phyloP scores from a whole-genome alignment of 2,329 filamentous ascomycete species.

The Gaeumannomyces tritici region DNA sequence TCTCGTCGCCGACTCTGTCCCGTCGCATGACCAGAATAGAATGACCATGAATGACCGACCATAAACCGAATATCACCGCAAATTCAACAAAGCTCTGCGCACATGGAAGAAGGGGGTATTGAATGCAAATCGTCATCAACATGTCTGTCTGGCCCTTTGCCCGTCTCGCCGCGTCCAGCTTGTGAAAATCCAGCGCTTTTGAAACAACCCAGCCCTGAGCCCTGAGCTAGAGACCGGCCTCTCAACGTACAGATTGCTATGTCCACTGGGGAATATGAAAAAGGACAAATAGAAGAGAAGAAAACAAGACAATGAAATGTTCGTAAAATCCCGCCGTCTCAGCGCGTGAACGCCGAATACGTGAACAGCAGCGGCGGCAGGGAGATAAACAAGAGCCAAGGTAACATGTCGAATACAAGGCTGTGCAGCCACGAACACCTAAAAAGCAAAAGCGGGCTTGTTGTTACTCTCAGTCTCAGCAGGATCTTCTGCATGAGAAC shows the following conservation, averaged over 20 bases:
- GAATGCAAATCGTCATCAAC: not conserved
- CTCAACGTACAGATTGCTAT: not conserved
- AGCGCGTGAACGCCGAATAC: not conserved
- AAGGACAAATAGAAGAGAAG: not conserved
- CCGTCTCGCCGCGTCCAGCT: not conserved
- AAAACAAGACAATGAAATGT: not conserved
- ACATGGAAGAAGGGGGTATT: not conserved
- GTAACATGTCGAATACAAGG: not conserved
- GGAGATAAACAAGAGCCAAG: too few relatives aligned
- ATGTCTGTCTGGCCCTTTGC: not conserved
- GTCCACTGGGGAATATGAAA: not conserved
- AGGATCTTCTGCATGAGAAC: not conserved
- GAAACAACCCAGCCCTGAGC: not conserved
- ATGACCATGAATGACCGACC: too few relatives aligned
- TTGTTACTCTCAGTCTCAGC: not conserved
- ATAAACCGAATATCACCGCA: too few relatives aligned
- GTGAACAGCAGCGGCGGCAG: not conserved
- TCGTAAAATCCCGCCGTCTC: not conserved
- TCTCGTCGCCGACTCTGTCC: too few relatives aligned
- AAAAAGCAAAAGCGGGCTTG: not conserved
- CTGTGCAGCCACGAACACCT: not conserved
- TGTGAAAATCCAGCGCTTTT: too few relatives aligned
- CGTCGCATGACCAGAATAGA: too few relatives aligned
- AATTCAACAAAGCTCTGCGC: not conserved
- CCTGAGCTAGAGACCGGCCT: too few relatives aligned